Evolutionary conservation across 495 filamentous ascomycete species (phyloP).

Genomic region (Lophiotrema nucula): DNA sequence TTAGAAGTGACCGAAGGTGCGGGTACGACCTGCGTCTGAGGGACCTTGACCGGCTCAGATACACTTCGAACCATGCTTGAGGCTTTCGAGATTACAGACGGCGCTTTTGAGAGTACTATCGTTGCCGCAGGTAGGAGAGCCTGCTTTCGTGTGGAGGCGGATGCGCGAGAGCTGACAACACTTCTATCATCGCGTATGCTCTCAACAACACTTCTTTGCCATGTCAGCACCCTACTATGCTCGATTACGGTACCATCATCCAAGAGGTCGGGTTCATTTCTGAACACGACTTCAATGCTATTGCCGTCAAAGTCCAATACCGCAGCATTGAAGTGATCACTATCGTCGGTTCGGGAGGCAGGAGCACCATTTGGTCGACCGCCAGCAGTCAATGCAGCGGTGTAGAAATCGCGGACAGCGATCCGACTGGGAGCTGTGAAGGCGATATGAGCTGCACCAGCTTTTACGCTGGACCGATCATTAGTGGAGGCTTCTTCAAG

Average conservation of each 20-base stretch:
- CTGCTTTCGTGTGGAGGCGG: conserved; percentile 15
- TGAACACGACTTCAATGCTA: conserved; percentile 61
- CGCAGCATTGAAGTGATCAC: conserved; percentile 59
- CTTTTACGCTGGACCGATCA: conserved; percentile 43
- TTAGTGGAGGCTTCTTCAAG: conserved; percentile 14
- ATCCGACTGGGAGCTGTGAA: conserved; percentile 56
- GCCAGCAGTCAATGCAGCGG: conserved; percentile 56
- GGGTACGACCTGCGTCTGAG: conserved; percentile 20
- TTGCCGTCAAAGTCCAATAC: conserved; percentile 62
- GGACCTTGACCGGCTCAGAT: conserved; percentile 26
- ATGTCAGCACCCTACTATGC: conserved; percentile 40
- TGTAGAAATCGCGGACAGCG: conserved; percentile 59
- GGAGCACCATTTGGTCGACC: conserved; percentile 58
- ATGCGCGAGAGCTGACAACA: conserved; percentile 27
- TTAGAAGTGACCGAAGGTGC: conserved; percentile 40
- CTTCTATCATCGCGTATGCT: conserved; percentile 29
- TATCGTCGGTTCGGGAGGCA: conserved; percentile 51
- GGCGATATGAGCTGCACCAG: conserved; percentile 57
- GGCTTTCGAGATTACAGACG: conserved; percentile 22
- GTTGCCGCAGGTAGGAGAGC: conserved; percentile 11
- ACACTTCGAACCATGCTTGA: conserved; percentile 28
- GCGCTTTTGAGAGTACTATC: conserved; percentile 9
- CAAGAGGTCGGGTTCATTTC: conserved; percentile 30
- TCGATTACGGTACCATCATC: conserved; percentile 31
- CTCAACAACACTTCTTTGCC: conserved; percentile 36